Evolutionary conservation across 805 yeast genomes (phyloP).

Genomic region (Zygosaccharomyces pseudorouxii): DNA sequence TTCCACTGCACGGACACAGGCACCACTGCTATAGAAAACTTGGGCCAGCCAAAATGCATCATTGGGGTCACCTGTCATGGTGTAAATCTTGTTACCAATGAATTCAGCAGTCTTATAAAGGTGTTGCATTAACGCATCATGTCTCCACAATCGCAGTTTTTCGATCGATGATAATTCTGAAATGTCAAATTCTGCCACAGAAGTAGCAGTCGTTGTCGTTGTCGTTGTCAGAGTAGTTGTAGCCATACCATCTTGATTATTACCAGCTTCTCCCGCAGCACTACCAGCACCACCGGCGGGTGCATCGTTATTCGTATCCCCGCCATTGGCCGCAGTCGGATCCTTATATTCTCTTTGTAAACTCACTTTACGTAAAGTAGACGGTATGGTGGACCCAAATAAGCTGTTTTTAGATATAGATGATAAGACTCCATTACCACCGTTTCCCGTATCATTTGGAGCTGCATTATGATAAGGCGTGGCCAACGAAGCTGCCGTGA

Average conservation of each 20-base stretch:
- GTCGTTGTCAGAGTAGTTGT: slow-evolving; percentile 20
- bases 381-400: slow-evolving; percentile 30
- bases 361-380: slow-evolving; percentile 31
- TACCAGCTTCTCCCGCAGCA: background rate
- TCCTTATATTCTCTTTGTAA: slow-evolving; percentile 23
- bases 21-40: slow-evolving; percentile 71
- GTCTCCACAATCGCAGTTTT: slow-evolving; percentile 83
- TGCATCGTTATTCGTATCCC: slow-evolving; percentile 3
- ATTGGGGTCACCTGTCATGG: slow-evolving; percentile 79
- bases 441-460: slow-evolving; percentile 13
- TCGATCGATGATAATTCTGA: slow-evolving; percentile 65
- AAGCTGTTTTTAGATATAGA: slow-evolving; percentile 27
- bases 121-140: slow-evolving; percentile 88
- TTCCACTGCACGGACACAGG: slow-evolving; percentile 73
- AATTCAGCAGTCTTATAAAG: slow-evolving; percentile 86
- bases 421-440: slow-evolving; percentile 22
- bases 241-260: slow-evolving; percentile 8
- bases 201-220: slow-evolving; percentile 18
- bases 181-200: slow-evolving; percentile 25
- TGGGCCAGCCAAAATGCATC: slow-evolving; percentile 98
- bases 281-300: slow-evolving; percentile 2
- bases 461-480: slow-evolving; percentile 42
- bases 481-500: slow-evolving; percentile 33
- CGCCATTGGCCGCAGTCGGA: slow-evolving; percentile 6
- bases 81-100: slow-evolving; percentile 84